Conservation (phyloP, 176 grass and related monocot genomes). For the Juncus inflexus region DNA sequence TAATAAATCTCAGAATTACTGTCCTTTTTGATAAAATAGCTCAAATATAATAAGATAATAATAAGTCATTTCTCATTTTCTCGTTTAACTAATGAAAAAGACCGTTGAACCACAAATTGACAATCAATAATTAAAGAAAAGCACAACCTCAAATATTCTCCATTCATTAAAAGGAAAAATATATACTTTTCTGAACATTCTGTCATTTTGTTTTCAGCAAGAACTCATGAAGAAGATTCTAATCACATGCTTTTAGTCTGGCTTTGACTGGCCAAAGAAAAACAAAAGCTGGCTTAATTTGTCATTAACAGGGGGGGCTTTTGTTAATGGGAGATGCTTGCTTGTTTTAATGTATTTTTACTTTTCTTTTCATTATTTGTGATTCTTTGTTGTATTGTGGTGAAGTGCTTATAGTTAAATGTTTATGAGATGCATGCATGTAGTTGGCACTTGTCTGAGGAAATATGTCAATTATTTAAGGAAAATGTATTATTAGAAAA, state of each 20-base stretch:
- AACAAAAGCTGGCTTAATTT: slow-evolving; percentile 30
- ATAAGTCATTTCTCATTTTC: too few species aligned
- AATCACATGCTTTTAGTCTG: slow-evolving; percentile 56
- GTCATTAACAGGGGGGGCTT: slow-evolving; percentile 37
- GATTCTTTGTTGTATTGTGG: slow-evolving; percentile 8
- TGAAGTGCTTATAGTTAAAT: neutral
- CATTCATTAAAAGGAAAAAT: slow-evolving; percentile 28
- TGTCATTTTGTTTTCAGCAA: slow-evolving; percentile 46
- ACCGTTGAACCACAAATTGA: too few species aligned
- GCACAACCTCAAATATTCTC: neutral
- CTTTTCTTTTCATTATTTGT: neutral
- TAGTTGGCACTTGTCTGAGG: too few species aligned
- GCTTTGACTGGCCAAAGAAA: slow-evolving; percentile 33
- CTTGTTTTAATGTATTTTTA: slow-evolving; percentile 23
- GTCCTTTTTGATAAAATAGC: neutral
- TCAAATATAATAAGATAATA: neutral
- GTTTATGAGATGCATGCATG: neutral
- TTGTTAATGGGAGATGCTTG: slow-evolving; percentile 20
- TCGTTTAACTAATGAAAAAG: too few species aligned
- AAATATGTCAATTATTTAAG: too few species aligned
- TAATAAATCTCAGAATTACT: neutral
- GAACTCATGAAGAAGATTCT: slow-evolving; percentile 63
- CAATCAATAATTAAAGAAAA: slow-evolving; percentile 13
- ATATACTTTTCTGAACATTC: slow-evolving; percentile 21
- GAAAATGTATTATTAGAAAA: too few species aligned